Base-by-base conservation (phyloP, 495 filamentous ascomycete species). In the Penicillium fimorum region DNA sequence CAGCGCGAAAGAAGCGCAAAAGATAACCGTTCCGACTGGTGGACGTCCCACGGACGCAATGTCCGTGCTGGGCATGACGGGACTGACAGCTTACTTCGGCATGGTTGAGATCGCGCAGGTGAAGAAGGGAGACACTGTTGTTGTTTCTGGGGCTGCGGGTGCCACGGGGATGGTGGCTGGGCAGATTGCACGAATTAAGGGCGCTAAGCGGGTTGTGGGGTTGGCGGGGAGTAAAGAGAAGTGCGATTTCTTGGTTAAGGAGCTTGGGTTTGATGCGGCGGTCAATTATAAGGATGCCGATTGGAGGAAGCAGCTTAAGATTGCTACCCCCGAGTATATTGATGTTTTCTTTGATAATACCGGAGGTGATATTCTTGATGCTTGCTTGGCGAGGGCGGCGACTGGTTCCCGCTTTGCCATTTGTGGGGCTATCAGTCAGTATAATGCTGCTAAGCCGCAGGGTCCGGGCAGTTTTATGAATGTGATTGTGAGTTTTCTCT, bases 41-140 rank as follows among this genome's bases (percentile, higher is more conserved):
- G 77, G 76, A 10, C 71, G 73, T 30, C 67, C 77, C 15, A 85
- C 83, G 3, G 85, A 89, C 61, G 75, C 78, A 0, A 73, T 88
- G 42, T 82, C 84, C 15, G 83, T 83, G 22, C 72, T 86, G 32
- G 76, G 76, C 18, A 70, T 81, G 66, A 84, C 84, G 0, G 85
- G 82, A 5, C 55, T 88, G 51, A 87, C 86, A 2, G 86, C 87
- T 0, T 90, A 88, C 69, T 86, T 85, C 57, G 87, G 87, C 30
- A 76, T 89, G 64, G 57, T 79, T 33, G 73, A 84, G 43, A 74
- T 88, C 43, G 86, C 79, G 9, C 56, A 82, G 41, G 79, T 84
- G 10, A 76, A 81, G 45, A 54, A 71, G 0, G 83, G 81, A 5
- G 84, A 89, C 49, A 83, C 84, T 5, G 84, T 89, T 7, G 85